Conservation (phyloP, 2,329 filamentous ascomycete species). For the Colletotrichum euphorbiae region DNA sequence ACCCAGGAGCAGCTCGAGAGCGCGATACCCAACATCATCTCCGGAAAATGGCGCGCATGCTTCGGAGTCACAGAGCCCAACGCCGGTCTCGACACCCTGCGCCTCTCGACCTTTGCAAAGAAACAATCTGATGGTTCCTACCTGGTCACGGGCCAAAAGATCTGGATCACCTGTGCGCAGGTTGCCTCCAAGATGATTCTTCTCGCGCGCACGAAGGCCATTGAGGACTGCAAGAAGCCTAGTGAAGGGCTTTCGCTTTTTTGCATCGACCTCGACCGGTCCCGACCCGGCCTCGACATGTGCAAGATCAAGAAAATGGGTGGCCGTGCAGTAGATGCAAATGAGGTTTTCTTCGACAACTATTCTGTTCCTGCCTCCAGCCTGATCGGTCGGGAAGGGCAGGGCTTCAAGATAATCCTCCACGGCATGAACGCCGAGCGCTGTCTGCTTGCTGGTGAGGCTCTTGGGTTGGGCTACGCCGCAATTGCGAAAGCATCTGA, state of each 20-base stretch:
- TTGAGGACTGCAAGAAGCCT: conserved; percentile 74
- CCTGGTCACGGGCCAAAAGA: conserved; percentile 81
- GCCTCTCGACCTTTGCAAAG: conserved; percentile 73
- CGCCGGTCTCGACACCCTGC: conserved; percentile 81
- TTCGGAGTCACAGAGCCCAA: conserved; percentile 90
- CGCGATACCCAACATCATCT: conserved; percentile 78
- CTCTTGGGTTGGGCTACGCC: conserved; percentile 82
- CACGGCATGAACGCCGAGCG: conserved; percentile 86
- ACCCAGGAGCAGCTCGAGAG: conserved; percentile 70
- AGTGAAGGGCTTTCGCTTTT: conserved; percentile 84
- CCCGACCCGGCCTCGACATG: conserved; percentile 70
- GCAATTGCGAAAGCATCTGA: conserved; percentile 70
- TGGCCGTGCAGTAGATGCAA: conserved; percentile 82
- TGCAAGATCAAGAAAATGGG: conserved; percentile 88
- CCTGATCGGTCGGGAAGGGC: conserved; percentile 77
- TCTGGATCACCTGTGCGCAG: conserved; percentile 90
- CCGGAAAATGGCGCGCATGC: conserved; percentile 77
- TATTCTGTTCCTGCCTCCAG: conserved; percentile 74
- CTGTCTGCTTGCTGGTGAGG: conserved; percentile 81
- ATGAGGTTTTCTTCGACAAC: conserved; percentile 88
- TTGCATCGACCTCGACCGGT: conserved; percentile 79
- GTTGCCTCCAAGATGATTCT: conserved; percentile 87
- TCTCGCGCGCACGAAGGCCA: conserved; percentile 78
- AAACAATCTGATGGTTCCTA: conserved; percentile 69
- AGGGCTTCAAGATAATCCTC: conserved; percentile 83